A percentile compares a stretch with the other conserved stretches of the same genome.
Evolutionary conservation across 306 rosid species (phyloP).

Genomic region (Quillaja saponaria): DNA sequence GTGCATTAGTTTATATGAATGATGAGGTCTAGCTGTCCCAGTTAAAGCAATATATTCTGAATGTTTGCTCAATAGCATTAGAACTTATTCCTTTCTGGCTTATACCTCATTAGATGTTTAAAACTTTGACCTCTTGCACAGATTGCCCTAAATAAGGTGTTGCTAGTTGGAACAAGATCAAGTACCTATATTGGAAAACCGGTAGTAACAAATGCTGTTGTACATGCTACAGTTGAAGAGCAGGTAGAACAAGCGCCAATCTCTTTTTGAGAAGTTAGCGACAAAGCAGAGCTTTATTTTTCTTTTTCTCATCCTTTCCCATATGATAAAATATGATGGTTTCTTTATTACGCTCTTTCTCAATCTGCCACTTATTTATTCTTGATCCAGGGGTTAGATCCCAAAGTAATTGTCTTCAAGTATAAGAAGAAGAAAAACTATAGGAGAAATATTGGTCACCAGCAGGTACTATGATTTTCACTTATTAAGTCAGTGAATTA

Average conservation of each 20-base stretch:
- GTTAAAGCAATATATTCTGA: constrained; percentile 14
- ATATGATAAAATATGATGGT: constrained; percentile 2
- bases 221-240: constrained; percentile 95
- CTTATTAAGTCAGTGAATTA: constrained; percentile 18
- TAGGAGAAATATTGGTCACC: constrained; percentile 81
- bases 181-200: constrained; percentile 84
- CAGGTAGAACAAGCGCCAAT: constrained; percentile 51
- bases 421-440: constrained; percentile 89
- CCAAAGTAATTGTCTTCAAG: constrained; percentile 86
- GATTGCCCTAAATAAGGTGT: constrained; percentile 84
- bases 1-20: background rate
- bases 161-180: constrained; percentile 86
- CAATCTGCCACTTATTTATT: constrained; percentile 7
- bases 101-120: constrained; percentile 3
- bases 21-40: background rate
- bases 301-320: constrained; percentile 7
- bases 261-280: no score
- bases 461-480: constrained; percentile 60
- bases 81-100: background rate
- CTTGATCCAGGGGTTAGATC: constrained; percentile 62
- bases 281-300: background rate
- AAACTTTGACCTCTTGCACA: constrained; percentile 35
- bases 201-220: constrained; percentile 90
- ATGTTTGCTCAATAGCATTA: constrained; percentile 1
- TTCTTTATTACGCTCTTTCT: constrained; percentile 7